These are phyloP conservation scores for Leccinum insigne DNA, from an alignment of 1,284 basidiomycete genomes.

Conservation along the genomic window DNA sequence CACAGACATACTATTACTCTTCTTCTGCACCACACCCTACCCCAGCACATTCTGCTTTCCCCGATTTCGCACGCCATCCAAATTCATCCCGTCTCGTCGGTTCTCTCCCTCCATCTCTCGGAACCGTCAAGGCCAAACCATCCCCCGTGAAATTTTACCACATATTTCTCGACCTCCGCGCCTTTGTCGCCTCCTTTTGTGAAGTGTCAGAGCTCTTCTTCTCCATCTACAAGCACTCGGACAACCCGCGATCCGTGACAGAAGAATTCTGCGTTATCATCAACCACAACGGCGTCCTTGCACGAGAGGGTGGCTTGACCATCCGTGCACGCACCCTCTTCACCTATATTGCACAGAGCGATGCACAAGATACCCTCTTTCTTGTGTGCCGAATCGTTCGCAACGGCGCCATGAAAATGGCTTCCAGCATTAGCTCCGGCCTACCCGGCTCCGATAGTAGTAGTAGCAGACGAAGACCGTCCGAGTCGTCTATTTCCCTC, in stretches of 20 bases:
- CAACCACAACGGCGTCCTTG: conserved; percentile 89
- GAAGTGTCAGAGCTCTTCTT: conserved; percentile 93
- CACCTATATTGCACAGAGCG: conserved; percentile 83
- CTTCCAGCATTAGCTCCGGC: conserved; percentile 54
- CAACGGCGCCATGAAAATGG: conserved; percentile 84
- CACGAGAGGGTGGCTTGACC: conserved; percentile 61
- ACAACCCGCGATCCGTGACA: conserved; percentile 80
- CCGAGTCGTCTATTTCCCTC: conserved; percentile 46
- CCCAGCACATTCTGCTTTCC: conserved; percentile 66
- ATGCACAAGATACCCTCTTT: conserved; percentile 83
- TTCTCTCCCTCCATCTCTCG: conserved; percentile 38
- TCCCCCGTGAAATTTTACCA: conserved; percentile 81
- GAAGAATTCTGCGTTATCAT: conserved; percentile 93
- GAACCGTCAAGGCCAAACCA: conserved; percentile 32
- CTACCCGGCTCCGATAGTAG: conserved; percentile 39
- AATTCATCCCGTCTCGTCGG: conserved; percentile 49
- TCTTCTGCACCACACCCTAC: conserved; percentile 51
- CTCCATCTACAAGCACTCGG: conserved; percentile 84
- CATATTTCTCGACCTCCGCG: conserved; percentile 86
- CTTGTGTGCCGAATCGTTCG: conserved; percentile 91
- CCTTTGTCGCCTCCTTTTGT: conserved; percentile 90
- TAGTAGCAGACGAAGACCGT: conserved; percentile 43
- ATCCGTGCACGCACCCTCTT: conserved; percentile 80
- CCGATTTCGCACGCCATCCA: conserved; percentile 51
- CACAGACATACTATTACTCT: conserved; percentile 41